A percentile compares a stretch with the other conserved stretches of the same genome.
These are phyloP conservation scores for Prunella vulgaris DNA, from an alignment of 257 asterid genomes.

Conservation along the genomic window DNA sequence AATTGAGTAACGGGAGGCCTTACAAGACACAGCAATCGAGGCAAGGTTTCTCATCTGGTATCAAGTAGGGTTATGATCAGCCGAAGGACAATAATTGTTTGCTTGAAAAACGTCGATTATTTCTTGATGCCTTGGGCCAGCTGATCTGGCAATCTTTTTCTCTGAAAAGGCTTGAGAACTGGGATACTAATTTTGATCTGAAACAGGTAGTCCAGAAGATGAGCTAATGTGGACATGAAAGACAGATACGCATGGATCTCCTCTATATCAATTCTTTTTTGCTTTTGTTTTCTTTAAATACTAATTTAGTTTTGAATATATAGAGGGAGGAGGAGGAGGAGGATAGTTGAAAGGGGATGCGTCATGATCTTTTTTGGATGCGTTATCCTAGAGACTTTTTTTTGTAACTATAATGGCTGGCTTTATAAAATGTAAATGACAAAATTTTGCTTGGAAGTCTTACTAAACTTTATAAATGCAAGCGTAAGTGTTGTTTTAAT, in stretches of 20 bases:
- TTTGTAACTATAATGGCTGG: slow-evolving; percentile 54
- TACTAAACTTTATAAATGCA: slow-evolving; percentile 19
- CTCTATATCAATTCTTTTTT: slow-evolving; percentile 33
- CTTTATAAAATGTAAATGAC: slow-evolving; percentile 58
- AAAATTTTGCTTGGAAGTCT: slow-evolving; percentile 34
- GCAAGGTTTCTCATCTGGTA: slow-evolving; percentile 65
- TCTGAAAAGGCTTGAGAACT: slow-evolving; percentile 9
- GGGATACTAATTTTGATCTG: slow-evolving; percentile 37
- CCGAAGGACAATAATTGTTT: slow-evolving; percentile 24
- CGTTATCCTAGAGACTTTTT: slow-evolving; percentile 37
- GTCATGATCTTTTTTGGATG: slow-evolving; percentile 28
- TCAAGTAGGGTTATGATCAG: slow-evolving; percentile 34
- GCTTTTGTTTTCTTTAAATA: slow-evolving; percentile 22
- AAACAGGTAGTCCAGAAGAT: slow-evolving; percentile 33
- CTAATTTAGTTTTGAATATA: slow-evolving; percentile 37
- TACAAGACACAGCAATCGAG: slow-evolving; percentile 56
- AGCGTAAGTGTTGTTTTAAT: background rate
- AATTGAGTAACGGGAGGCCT: slow-evolving; percentile 66
- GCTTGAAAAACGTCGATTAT: slow-evolving; percentile 21
- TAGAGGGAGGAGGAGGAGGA: slow-evolving; percentile 71
- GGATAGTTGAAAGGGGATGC: slow-evolving; percentile 52
- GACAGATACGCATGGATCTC: slow-evolving; percentile 28
- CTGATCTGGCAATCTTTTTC: slow-evolving; percentile 21
- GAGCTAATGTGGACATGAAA: slow-evolving; percentile 22
- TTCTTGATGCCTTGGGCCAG: slow-evolving; percentile 18